Evolutionary conservation across 1,284 basidiomycete genomes (phyloP).

Genomic region (Moesziomyces globuligerus): DNA sequence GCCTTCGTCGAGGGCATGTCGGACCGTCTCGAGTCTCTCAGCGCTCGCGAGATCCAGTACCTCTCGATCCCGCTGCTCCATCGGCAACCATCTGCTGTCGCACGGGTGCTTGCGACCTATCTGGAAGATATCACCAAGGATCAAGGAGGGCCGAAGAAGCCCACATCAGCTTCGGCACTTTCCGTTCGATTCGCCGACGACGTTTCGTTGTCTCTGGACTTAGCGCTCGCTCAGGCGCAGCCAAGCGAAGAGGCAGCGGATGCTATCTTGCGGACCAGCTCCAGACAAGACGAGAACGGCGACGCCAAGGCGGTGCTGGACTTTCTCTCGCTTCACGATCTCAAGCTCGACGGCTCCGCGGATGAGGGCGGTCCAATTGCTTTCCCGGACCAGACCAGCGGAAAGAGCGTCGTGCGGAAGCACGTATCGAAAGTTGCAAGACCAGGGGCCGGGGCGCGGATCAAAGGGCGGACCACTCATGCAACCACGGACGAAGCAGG

Average conservation of each 20-base stretch:
- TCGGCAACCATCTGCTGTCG: slow-evolving; percentile 10
- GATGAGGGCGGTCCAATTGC: slow-evolving; percentile 3
- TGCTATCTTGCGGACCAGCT: not conserved
- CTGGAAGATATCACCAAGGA: slow-evolving; percentile 6
- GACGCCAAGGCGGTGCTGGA: slow-evolving; percentile 22
- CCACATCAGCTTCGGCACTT: not conserved
- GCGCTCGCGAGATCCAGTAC: slow-evolving; percentile 7
- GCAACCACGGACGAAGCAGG: not conserved
- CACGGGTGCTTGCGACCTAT: slow-evolving; percentile 11
- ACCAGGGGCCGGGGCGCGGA: not conserved
- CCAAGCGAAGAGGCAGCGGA: slow-evolving; percentile 8
- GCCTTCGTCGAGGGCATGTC: slow-evolving; percentile 26
- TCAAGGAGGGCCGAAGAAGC: slow-evolving; percentile 15
- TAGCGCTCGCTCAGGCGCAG: slow-evolving; percentile 16
- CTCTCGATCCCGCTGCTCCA: slow-evolving; percentile 23
- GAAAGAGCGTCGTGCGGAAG: slow-evolving; percentile 8
- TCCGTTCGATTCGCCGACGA: slow-evolving; percentile 2
- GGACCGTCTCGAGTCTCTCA: slow-evolving; percentile 23
- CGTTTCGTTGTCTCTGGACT: not conserved
- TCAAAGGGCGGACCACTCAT: not conserved
- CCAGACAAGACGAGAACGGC: slow-evolving; percentile 3
- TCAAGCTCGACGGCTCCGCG: slow-evolving; percentile 17
- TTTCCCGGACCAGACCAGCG: slow-evolving; percentile 9
- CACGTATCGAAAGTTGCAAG: slow-evolving; percentile 7
- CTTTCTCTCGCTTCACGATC: slow-evolving; percentile 20